These are phyloP conservation scores for Citrus medica DNA, from an alignment of 345 rosid species.

Conservation along the genomic window DNA sequence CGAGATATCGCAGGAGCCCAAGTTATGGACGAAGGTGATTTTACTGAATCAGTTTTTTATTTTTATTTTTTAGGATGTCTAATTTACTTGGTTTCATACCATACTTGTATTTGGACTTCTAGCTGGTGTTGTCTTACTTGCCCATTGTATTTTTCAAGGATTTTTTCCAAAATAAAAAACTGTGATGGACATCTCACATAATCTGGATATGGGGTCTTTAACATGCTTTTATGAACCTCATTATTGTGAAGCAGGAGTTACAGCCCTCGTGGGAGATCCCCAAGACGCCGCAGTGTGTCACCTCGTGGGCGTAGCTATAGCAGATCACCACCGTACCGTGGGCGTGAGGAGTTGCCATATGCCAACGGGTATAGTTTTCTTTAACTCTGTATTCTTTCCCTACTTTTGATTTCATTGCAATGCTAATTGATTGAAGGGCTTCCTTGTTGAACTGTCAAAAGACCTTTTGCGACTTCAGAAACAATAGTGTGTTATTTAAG, in stretches of 20 bases:
- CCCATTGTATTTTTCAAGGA: background rate
- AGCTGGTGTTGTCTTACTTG: background rate
- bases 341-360: constrained; percentile 76
- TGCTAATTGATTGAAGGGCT: background rate
- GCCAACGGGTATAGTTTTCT: constrained; percentile 69
- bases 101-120: background rate
- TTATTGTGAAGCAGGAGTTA: constrained; percentile 50
- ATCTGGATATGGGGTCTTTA: background rate
- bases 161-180: background rate
- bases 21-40: constrained; percentile 76
- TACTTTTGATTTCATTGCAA: background rate
- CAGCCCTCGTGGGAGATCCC: constrained; percentile 89
- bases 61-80: background rate
- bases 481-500: background rate
- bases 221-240: background rate
- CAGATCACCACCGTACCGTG: constrained; percentile 83
- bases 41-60: background rate
- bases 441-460: background rate
- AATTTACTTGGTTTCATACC: background rate
- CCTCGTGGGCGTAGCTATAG: constrained; percentile 91
- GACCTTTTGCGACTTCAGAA: background rate
- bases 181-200: background rate
- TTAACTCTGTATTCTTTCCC: background rate
- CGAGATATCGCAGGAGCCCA: constrained; percentile 81
- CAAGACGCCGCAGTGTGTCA: constrained; percentile 78